Evolutionary conservation across 805 yeast genomes (phyloP).

Genomic region (Starmerella kuoi): DNA sequence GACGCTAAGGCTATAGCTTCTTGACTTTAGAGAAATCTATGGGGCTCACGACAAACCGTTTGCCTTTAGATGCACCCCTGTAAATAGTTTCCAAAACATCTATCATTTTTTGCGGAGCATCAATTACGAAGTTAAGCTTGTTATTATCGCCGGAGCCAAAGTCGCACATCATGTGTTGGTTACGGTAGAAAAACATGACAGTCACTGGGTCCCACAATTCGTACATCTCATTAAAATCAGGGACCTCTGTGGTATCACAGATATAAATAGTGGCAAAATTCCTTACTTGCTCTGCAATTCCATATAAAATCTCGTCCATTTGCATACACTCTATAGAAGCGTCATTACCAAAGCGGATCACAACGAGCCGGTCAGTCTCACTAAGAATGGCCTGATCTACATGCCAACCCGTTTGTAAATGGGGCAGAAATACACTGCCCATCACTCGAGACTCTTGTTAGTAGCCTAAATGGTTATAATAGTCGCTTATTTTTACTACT

Average conservation of each 20-base stretch:
- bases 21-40: constrained; percentile 27
- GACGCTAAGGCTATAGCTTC: constrained; percentile 11
- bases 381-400: constrained; percentile 90
- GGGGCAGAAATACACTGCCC: constrained; percentile 78
- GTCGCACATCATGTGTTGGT: constrained; percentile 95
- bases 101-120: constrained; percentile 76
- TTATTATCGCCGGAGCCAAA: constrained; percentile 97
- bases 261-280: constrained; percentile 81
- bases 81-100: constrained; percentile 83
- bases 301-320: constrained; percentile 77
- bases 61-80: constrained; percentile 84
- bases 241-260: constrained; percentile 79
- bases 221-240: constrained; percentile 83
- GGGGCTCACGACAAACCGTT: constrained; percentile 82
- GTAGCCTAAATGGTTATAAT: too few relatives aligned
- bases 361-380: constrained; percentile 79
- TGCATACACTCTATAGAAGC: constrained; percentile 64
- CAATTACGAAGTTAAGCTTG: constrained; percentile 69
- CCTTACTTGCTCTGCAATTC: constrained; percentile 68
- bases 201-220: constrained; percentile 84
- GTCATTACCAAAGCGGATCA: constrained; percentile 79
- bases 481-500: too few relatives aligned
- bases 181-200: constrained; percentile 83
- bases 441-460: constrained; percentile 32
- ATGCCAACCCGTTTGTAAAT: constrained; percentile 81